Evolutionary conservation across 2,329 filamentous ascomycete species (phyloP).

Genomic region (Cadophora malorum): DNA sequence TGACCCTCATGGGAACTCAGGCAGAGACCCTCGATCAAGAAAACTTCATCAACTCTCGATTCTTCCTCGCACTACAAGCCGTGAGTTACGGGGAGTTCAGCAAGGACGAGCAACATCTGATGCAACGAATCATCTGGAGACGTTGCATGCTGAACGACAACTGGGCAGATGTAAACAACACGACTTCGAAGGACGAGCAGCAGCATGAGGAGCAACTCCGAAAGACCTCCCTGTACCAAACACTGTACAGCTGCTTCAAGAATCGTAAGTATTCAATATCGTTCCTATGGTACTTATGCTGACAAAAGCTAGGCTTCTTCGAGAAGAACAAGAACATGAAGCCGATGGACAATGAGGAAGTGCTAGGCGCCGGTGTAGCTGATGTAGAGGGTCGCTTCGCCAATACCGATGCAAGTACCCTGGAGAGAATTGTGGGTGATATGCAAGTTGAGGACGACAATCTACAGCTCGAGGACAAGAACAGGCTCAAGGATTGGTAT

Average conservation of each 20-base stretch:
- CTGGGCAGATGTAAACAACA: constrained; percentile 82
- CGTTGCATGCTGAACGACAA: constrained; percentile 84
- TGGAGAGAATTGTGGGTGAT: constrained; percentile 71
- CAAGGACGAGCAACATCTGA: constrained; percentile 62
- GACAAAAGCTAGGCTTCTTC: constrained; percentile 47
- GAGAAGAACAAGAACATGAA: constrained; percentile 51
- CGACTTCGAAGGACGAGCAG: constrained; percentile 73
- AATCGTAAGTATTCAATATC: constrained; percentile 60
- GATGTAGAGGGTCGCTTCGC: constrained; percentile 66
- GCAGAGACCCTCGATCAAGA: constrained; percentile 50
- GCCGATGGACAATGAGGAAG: constrained; percentile 58
- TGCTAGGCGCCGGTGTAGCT: constrained; percentile 65
- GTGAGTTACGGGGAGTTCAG: constrained; percentile 55
- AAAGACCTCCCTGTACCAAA: constrained; percentile 71
- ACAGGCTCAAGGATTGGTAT: constrained; percentile 75
- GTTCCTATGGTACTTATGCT: constrained; percentile 14
- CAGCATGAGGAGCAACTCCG: constrained; percentile 68
- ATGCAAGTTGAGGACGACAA: constrained; percentile 75
- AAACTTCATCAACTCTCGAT: constrained; percentile 64
- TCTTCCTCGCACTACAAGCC: constrained; percentile 61
- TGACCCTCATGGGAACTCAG: constrained; percentile 72
- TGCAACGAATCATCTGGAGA: constrained; percentile 80
- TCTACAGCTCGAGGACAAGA: constrained; percentile 69
- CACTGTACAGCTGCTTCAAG: constrained; percentile 68
- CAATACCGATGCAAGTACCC: constrained; percentile 66